Evolutionary conservation across 192 early-diverging fungal species (phyloP), one percentile per base, ranked within the genome.

Genomic region (Umbelopsis isabellina): DNA sequence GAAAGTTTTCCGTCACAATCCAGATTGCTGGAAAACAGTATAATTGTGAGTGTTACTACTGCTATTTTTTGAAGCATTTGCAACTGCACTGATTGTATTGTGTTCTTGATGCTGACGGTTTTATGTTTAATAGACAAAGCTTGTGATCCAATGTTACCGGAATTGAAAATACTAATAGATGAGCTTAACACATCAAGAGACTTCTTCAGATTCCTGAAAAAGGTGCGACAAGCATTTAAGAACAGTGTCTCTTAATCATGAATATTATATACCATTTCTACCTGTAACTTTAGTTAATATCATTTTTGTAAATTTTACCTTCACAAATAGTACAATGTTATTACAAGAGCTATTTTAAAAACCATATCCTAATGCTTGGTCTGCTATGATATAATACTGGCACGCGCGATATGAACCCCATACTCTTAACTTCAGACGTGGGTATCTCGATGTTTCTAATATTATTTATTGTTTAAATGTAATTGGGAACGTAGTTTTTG

Each of bases 1-100:
- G 55, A 35, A 22, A 30, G 33, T 61, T 61, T 35, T 61, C 27
- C 13, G 55, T 61, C 12, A 61, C 55, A n/a, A 61, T 61, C 11
- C 27, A 61, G 5, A 35, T 61, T 61, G 55, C 55, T 27, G 55
- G 55, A 12, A 61, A 61, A 35, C 55, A 61, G n/a, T 61, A 61
- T 25, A 61, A 33, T 35, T 30, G 55, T 61, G 37, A 35, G 55
- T 61, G 18, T n/a, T 52, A 61, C 11, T 30, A 13, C 9, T 9
- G 8, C 4, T 8, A 4, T 15, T 55, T 0, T 27, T 35, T 15
- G 0, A 6, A 1, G 27, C 16, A 2, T 61, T 27, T 35, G n/a
- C 30, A 61, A 41, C 7, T 41, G 37, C 37, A 9, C 1, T 33
- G 53, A 23, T 25, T 3, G 30, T 35, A 18, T 1, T 1, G 27